Base-by-base conservation (phyloP, 345 rosid species). In the Mangifera indica region DNA sequence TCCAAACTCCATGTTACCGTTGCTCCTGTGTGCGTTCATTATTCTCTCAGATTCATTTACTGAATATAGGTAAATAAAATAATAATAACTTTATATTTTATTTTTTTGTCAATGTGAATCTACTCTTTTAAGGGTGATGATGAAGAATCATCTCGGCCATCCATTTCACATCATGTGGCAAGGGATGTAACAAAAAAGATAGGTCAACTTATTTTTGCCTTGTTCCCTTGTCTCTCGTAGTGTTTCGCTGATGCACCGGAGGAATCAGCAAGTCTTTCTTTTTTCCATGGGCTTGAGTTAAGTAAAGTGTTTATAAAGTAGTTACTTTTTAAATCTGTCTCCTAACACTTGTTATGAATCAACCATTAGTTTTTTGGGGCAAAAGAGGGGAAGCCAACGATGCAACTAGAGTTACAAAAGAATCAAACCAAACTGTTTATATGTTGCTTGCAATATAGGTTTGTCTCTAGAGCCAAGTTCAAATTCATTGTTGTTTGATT, bases 1-100 rank as follows among this genome's bases (percentile, higher is more conserved):
- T 70, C 85, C 85, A 70, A 81, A 76, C 81, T 29, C 49, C 44
- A 83, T 79, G 58, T 83, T 81, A 85, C 89, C 89, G 89, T 85
- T 85, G 81, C 70, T 18, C 60, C 61, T 60, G 64, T 51, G 34
- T 48, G 21, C 22, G 3, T 57, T 59, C 10, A 25, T 12, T 32
- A 5, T 64, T 3, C 53, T 13, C 45, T 5, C 46, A 54, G 52
- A 66, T 55, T 66, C 60, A 20, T 67, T 71, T 40, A 59, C 71
- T 45, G 26, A 24, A 51, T 37, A 1, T 29, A 29, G 32, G 3
- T 29, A 29, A 29, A 29, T 29, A 29, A 37, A 37, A 5, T 0
- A 37, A 37, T 6, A 37, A 37, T 37, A 37, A 37, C 4, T 34
- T 3, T 34, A 34, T 34, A 34, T 34, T 34, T 34, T 34, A 37